These are phyloP conservation scores for Teratosphaeria gauchensis DNA, from an alignment of 2,329 filamentous ascomycete species.

Conservation along the genomic window DNA sequence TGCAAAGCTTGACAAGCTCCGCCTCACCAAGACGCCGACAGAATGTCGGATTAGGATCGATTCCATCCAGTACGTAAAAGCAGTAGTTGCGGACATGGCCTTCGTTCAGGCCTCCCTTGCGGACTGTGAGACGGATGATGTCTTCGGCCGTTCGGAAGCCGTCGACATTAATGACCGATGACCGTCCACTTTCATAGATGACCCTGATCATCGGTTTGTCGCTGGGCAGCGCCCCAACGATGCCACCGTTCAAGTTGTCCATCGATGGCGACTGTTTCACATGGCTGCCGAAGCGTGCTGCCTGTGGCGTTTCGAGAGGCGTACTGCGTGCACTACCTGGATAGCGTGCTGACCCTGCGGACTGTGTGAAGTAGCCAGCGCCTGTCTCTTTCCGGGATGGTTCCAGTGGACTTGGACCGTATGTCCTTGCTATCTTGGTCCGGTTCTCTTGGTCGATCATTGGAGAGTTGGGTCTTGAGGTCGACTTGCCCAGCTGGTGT, in stretches of 20 bases:
- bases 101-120: slow-evolving; percentile 79
- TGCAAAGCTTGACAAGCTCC: slow-evolving; percentile 84
- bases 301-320: slow-evolving; percentile 53
- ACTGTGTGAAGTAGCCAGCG: slow-evolving; percentile 43
- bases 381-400: slow-evolving; percentile 40
- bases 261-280: slow-evolving; percentile 73
- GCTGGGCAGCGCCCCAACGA: slow-evolving; percentile 60
- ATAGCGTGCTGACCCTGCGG: slow-evolving; percentile 35
- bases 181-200: slow-evolving; percentile 83
- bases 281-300: slow-evolving; percentile 57
- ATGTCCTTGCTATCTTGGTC: slow-evolving; percentile 49
- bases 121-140: slow-evolving; percentile 78
- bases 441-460: slow-evolving; percentile 48
- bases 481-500: not conserved
- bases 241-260: slow-evolving; percentile 68
- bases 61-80: slow-evolving; percentile 84
- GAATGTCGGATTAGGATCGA: slow-evolving; percentile 71
- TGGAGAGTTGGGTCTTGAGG: slow-evolving; percentile 63
- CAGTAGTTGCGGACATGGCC: slow-evolving; percentile 92
- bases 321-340: slow-evolving; percentile 33
- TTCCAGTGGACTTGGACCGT: slow-evolving; percentile 49
- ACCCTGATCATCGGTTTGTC: slow-evolving; percentile 86
- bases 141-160: slow-evolving; percentile 88
- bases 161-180: slow-evolving; percentile 87
- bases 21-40: slow-evolving; percentile 76